These are phyloP conservation scores for Eimeria acervulina DNA, from an alignment of 169 alveolate genomes.

Conservation along the genomic window DNA sequence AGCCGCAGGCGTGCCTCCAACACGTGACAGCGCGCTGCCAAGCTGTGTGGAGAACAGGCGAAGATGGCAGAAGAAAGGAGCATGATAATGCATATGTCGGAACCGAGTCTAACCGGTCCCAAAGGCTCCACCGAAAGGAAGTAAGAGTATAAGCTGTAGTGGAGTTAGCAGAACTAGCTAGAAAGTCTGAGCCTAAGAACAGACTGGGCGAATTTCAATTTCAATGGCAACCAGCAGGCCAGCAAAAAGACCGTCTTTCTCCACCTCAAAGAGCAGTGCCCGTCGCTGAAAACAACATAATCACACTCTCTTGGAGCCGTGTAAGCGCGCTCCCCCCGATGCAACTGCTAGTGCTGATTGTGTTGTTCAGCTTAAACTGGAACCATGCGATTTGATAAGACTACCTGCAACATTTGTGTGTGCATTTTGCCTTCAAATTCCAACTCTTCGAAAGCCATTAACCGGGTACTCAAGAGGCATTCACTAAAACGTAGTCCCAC, in stretches of 20 bases:
- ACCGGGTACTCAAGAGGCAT: slow-evolving; percentile 47
- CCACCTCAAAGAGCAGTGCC: slow-evolving; percentile 80
- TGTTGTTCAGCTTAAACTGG: not conserved
- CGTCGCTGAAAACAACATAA: slow-evolving; percentile 82
- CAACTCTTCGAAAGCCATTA: slow-evolving; percentile 70
- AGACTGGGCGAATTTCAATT: slow-evolving; percentile 91
- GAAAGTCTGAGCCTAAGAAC: not conserved
- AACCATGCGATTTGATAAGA: not conserved
- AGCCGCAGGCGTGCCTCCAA: too few relatives aligned
- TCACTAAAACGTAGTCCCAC: slow-evolving; percentile 81
- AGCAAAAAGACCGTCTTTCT: slow-evolving; percentile 88
- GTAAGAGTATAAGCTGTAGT: not conserved
- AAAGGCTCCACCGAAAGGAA: not conserved
- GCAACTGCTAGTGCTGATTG: slow-evolving; percentile 9
- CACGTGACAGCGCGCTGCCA: not conserved
- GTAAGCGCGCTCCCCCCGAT: not conserved
- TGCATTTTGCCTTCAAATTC: slow-evolving; percentile 74
- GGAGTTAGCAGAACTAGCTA: not conserved
- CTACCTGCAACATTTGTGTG: slow-evolving; percentile 77
- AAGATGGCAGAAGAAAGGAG: not conserved
- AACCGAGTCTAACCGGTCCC: not conserved
- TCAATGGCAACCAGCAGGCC: slow-evolving; percentile 92
- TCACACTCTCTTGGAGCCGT: not conserved
- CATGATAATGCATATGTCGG: not conserved
- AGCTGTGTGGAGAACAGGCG: not conserved